Evolutionary conservation across 371 early-diverging fungal species (phyloP).

Genomic region (Mucor racemosus): DNA sequence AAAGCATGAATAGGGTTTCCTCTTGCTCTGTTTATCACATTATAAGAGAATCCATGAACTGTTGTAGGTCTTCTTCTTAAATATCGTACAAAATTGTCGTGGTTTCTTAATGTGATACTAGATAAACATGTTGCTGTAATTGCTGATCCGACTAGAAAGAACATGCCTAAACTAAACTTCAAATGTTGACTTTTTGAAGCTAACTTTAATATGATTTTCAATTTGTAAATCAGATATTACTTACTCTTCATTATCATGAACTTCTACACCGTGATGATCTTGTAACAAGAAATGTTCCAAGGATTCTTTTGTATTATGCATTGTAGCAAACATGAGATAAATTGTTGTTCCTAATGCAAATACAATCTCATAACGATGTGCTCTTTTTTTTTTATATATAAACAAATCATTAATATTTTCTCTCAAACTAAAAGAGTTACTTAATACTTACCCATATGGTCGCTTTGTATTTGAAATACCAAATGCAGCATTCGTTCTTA

Average conservation of each 20-base stretch:
- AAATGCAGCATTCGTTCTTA: slow-evolving; percentile 51
- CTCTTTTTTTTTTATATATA: slow-evolving; percentile 29
- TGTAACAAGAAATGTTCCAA: slow-evolving; percentile 64
- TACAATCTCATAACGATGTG: slow-evolving; percentile 63
- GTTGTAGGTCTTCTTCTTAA: slow-evolving; percentile 43
- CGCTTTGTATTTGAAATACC: slow-evolving; percentile 57
- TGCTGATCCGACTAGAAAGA: slow-evolving; percentile 45
- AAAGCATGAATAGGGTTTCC: slow-evolving; percentile 38
- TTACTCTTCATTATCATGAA: slow-evolving; percentile 40
- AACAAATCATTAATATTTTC: not conserved
- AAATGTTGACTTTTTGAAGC: slow-evolving; percentile 6
- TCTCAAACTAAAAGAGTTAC: too few species aligned
- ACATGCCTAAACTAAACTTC: slow-evolving; percentile 39
- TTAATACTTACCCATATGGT: slow-evolving; percentile 59
- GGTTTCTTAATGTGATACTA: slow-evolving; percentile 58
- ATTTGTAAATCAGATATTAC: not conserved
- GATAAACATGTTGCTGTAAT: slow-evolving; percentile 57
- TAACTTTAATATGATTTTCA: not conserved
- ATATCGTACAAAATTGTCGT: slow-evolving; percentile 59
- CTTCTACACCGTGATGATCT: slow-evolving; percentile 43
- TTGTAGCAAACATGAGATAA: slow-evolving; percentile 66
- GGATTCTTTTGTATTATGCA: slow-evolving; percentile 72
- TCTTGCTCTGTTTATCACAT: slow-evolving; percentile 47
- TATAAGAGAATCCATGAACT: slow-evolving; percentile 53
- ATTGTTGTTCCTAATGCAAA: slow-evolving; percentile 64